Base-by-base conservation (phyloP, 306 rosid genomes). In the Parietaria judaica region DNA sequence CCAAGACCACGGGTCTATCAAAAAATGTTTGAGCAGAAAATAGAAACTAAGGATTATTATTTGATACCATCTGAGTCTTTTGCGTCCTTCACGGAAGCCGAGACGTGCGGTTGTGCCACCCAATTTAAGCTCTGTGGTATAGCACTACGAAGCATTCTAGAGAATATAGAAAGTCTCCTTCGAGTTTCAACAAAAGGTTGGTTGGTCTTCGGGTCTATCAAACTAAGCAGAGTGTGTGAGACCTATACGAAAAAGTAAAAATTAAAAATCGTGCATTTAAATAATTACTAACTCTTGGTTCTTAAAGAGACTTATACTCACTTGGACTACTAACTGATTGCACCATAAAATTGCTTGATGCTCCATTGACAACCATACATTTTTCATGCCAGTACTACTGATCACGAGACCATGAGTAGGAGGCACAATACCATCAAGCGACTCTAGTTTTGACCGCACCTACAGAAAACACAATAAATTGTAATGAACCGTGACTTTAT, bases 331-430 rank as follows among this genome's bases (percentile, higher is more conserved):
- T 60, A 94, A 58, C 74, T 94, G 99, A 76, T 88, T 94, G 63
- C 99, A 94, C 99, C 99, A 94, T 71, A 94, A 73, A 64, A 94
- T 88, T 54, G 88, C 99, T 77, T 86, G 95, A 81, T 94, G 99
- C 70, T 94, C 99, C 99, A 88, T 94, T 61, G 99, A 94, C 72
- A 94, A 71, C 99, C 99, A 94, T 71, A 94, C 99, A 82, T 88
- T 84, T 76, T 69, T 88, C 92, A 94, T 83, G 81, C 88, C 79
- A 46, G 94, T 86, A 74, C 88, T 94, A 70, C 97, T 88, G 79
- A 94, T 81, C 97, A 86, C 74, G 81, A 94, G 89, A 74, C 99
- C 97, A 73, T 94, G 96, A 16, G 99, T 86, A 56, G 94, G 87
- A 63, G 99, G 99, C 71, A 94, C 94, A 74, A 94, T 86, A 78